Base-by-base conservation (phyloP, 345 rosid genomes). In the Camelina laxa region DNA sequence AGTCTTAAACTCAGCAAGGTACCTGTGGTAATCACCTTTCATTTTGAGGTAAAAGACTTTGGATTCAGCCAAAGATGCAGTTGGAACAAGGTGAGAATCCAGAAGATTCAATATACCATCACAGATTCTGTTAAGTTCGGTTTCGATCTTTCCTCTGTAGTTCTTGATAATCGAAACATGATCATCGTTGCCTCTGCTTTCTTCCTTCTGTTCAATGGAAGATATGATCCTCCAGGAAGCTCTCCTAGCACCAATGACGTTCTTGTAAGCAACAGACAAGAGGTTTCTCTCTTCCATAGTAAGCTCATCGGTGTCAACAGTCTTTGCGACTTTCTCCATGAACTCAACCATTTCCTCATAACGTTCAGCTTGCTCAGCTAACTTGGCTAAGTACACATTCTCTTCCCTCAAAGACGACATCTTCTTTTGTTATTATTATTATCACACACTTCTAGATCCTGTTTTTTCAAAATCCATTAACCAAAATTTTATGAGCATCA, bases 181-280 rank as follows among this genome's bases (percentile, higher is more conserved):
- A 66, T 90, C 97, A n/a, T 84, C 92, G 65, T 90, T 95, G 14
- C 97, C 97, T 82, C 94, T 85, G 85, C 93, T 89, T 76, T 90
- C 97, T 82, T 95, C 99, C 85, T 95, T 95, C 78, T 92, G 97
- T 85, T 95, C 99, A 64, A 95, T 95, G 79, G 97, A 95, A 75
- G 99, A 95, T 65, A 95, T 92, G 57, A 95, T 95, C 84, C 98
- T 92, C 99, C 99, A 95, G 2, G 98, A 92, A 76, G 98, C 98
- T 81, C 99, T 89, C 82, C 99, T 88, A 5, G 97, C 96, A n/a
- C 99, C 99, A 69, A 92, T 92, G 48, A 95, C 98, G 76, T 90
- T 95, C 85, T 95, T 95, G 88, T 92, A 95, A 44, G 99, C 99
- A 45, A 95, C 97, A 47, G 97, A 92, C 56, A 95, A 92, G 65